These are phyloP conservation scores for Schwanniomyces vanrijiae DNA, from an alignment of 805 yeast species.

Conservation along the genomic window DNA sequence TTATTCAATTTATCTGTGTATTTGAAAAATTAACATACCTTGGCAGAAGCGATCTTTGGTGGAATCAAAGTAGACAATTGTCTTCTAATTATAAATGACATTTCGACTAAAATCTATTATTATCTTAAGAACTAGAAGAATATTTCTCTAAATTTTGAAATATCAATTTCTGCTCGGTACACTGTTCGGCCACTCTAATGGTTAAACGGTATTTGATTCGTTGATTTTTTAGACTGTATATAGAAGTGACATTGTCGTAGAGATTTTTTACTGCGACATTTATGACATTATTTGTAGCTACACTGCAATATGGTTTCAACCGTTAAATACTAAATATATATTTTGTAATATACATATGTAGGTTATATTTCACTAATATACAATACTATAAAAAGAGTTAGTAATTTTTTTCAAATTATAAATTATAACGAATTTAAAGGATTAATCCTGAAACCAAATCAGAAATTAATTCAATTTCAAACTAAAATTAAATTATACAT, in stretches of 20 bases:
- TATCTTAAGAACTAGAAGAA: neutral
- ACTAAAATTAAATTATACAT: slow-evolving; percentile 27
- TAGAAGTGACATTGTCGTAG: neutral
- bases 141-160: slow-evolving; percentile 1
- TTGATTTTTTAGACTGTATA: neutral
- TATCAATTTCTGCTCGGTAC: slow-evolving; percentile 1
- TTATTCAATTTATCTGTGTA: neutral
- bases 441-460: neutral
- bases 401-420: slow-evolving; percentile 10
- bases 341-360: neutral
- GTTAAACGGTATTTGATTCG: slow-evolving; percentile 8
- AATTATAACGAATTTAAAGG: neutral
- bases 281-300: neutral
- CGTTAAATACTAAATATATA: neutral
- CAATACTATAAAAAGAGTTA: slow-evolving; percentile 34
- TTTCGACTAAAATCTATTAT: slow-evolving; percentile 19
- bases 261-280: neutral
- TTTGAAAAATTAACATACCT: slow-evolving; percentile 50
- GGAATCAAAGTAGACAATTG: slow-evolving; percentile 94
- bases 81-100: slow-evolving; percentile 90
- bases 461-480: neutral
- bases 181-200: slow-evolving; percentile 6
- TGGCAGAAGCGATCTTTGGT: slow-evolving; percentile 96
- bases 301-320: neutral
- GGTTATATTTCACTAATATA: slow-evolving; percentile 39